phyloP scores from a whole-genome alignment of 345 rosid species.

The Geranium rotundifolium region DNA sequence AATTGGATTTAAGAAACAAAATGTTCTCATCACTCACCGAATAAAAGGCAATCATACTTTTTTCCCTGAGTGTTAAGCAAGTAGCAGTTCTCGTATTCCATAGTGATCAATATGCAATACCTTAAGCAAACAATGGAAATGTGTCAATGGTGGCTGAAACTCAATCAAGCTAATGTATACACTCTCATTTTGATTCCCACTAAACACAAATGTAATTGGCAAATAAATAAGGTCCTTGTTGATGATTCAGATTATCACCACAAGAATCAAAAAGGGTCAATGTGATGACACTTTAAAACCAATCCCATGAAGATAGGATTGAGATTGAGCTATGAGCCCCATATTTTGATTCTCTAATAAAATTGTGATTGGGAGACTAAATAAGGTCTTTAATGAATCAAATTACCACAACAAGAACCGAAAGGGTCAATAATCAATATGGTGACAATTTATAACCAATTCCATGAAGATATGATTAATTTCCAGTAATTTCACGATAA shows the following conservation, averaged over 20 bases:
- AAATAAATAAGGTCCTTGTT: neutral
- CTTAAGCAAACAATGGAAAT: neutral
- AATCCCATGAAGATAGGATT: neutral
- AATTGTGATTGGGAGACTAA: no score
- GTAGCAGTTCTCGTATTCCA: constrained; percentile 45
- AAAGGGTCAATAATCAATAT: no score
- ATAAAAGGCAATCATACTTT: constrained; percentile 71
- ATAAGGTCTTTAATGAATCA: no score
- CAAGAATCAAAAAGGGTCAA: neutral
- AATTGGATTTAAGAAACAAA: neutral
- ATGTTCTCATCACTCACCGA: constrained; percentile 39
- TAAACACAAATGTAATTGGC: neutral
- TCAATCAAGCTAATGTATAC: neutral
- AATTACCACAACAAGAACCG: no score
- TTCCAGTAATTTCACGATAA: no score
- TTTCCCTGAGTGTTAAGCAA: constrained; percentile 24
- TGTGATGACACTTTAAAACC: neutral
- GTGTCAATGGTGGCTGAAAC: neutral
- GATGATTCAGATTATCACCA: neutral
- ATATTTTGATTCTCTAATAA: no score
- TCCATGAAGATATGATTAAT: no score
- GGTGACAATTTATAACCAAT: no score
- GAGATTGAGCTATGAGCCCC: no score
- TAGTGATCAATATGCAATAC: constrained; percentile 5
- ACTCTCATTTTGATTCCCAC: neutral